Evolutionary conservation across 768 basidiomycete genomes (phyloP).

Genomic region (Mycena amicta): DNA sequence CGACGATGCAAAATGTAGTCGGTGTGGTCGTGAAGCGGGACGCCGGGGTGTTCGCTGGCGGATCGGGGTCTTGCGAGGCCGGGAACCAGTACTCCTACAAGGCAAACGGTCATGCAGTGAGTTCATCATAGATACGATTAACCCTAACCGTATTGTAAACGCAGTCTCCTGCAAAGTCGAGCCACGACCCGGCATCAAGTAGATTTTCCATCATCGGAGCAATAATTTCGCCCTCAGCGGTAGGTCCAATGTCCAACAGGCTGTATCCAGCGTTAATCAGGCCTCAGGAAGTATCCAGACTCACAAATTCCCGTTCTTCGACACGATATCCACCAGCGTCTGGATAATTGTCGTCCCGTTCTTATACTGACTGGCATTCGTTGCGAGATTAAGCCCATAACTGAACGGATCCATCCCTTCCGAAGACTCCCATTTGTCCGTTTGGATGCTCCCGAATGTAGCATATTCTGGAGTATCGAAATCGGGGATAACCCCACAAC

Average conservation of each 20-base stretch:
- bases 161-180: slow-evolving; percentile 51
- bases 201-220: slow-evolving; percentile 49
- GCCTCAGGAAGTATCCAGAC: slow-evolving; percentile 13
- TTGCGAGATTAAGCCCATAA: slow-evolving; percentile 50
- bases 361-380: slow-evolving; percentile 47
- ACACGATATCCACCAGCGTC: slow-evolving; percentile 57
- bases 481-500: slow-evolving; percentile 53
- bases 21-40: slow-evolving; percentile 52
- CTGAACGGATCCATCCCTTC: slow-evolving; percentile 61
- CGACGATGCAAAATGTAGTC: slow-evolving; percentile 53
- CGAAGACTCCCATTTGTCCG: slow-evolving; percentile 56
- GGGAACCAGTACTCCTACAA: slow-evolving; percentile 52
- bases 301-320: slow-evolving; percentile 66
- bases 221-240: slow-evolving; percentile 56
- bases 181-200: slow-evolving; percentile 54
- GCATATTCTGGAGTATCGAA: slow-evolving; percentile 61
- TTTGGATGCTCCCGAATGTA: slow-evolving; percentile 47
- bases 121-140: slow-evolving; percentile 43
- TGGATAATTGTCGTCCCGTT: slow-evolving; percentile 51
- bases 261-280: slow-evolving; percentile 28
- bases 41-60: slow-evolving; percentile 29
- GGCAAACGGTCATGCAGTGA: too few species aligned
- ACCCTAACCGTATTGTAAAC: not conserved
- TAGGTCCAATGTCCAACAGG: slow-evolving; percentile 56
- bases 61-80: slow-evolving; percentile 38